These are phyloP conservation scores for Chiua sp. DNA, from an alignment of 1,284 basidiomycete genomes.

Conservation along the genomic window DNA sequence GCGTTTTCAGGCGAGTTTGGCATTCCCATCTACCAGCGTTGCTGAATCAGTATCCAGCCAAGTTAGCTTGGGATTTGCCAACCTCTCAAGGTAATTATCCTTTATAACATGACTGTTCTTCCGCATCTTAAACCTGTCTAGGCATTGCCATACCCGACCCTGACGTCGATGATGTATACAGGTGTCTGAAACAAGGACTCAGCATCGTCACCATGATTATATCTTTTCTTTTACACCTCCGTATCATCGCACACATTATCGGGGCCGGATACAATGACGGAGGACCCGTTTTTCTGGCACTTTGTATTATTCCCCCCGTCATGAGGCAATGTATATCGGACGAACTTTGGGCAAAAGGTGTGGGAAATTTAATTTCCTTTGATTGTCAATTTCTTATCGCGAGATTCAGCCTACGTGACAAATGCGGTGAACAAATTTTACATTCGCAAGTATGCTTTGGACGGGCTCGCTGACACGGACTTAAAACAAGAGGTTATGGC, in stretches of 20 bases:
- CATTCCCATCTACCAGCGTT: neutral
- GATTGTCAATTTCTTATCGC: neutral
- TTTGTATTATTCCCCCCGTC: conserved; percentile 25
- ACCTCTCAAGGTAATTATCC: conserved; percentile 27
- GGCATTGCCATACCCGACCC: neutral
- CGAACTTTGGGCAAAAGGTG: conserved; percentile 29
- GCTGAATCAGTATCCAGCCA: conserved; percentile 9
- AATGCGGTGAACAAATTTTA: conserved; percentile 22
- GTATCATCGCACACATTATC: conserved; percentile 22
- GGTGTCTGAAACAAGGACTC: conserved; percentile 14
- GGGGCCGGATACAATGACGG: conserved; percentile 18
- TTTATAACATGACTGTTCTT: neutral
- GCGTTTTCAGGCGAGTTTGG: conserved; percentile 23
- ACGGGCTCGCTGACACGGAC: conserved; percentile 19
- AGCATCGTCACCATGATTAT: conserved; percentile 8
- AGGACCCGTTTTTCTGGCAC: conserved; percentile 23
- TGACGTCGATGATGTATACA: conserved; percentile 3
- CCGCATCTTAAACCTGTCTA: neutral
- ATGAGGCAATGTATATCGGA: neutral
- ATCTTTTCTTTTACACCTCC: conserved; percentile 31
- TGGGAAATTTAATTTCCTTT: neutral
- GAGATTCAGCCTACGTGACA: conserved; percentile 22
- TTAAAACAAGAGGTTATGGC: conserved; percentile 41
- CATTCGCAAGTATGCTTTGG: conserved; percentile 35
- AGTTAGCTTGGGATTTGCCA: conserved; percentile 22